phyloP scores from a whole-genome alignment of 2,329 filamentous ascomycete genomes.

The Nemania diffusa region DNA sequence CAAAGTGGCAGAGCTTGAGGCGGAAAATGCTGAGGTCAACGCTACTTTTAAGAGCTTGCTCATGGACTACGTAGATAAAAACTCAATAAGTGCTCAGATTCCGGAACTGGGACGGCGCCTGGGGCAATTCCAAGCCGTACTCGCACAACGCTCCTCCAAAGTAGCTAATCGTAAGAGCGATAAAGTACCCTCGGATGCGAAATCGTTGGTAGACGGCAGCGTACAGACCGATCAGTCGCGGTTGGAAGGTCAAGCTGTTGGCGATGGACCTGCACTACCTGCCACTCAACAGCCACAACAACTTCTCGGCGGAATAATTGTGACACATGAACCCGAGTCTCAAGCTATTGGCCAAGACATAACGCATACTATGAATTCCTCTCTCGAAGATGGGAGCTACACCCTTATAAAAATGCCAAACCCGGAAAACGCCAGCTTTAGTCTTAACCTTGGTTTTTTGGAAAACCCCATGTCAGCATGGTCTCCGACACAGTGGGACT shows the following conservation, averaged over 20 bases:
- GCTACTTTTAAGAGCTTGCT: slow-evolving; percentile 72
- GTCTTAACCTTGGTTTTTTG: slow-evolving; percentile 44
- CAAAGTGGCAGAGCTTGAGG: slow-evolving; percentile 74
- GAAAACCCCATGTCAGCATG: slow-evolving; percentile 43
- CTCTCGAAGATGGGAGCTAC: slow-evolving; percentile 48
- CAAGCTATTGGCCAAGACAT: slow-evolving; percentile 10
- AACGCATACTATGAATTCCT: neutral
- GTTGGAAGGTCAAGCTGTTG: neutral
- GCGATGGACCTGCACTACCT: neutral
- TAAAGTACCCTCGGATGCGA: slow-evolving; percentile 31
- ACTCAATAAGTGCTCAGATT: slow-evolving; percentile 66
- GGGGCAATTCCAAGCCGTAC: slow-evolving; percentile 67
- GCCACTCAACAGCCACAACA: slow-evolving; percentile 28
- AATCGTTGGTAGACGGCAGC: neutral
- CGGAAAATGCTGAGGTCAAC: slow-evolving; percentile 78
- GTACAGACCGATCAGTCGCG: neutral
- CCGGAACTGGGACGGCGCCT: slow-evolving; percentile 69
- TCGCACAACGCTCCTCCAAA: slow-evolving; percentile 60
- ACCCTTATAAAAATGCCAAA: slow-evolving; percentile 64
- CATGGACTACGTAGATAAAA: slow-evolving; percentile 68
- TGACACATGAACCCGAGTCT: slow-evolving; percentile 34
- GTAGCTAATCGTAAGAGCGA: slow-evolving; percentile 51
- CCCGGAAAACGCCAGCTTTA: slow-evolving; percentile 64
- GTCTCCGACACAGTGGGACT: slow-evolving; percentile 48
- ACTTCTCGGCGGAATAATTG: slow-evolving; percentile 30